Base-by-base conservation (phyloP, 257 asterid genomes). In the Eustoma russellianum region DNA sequence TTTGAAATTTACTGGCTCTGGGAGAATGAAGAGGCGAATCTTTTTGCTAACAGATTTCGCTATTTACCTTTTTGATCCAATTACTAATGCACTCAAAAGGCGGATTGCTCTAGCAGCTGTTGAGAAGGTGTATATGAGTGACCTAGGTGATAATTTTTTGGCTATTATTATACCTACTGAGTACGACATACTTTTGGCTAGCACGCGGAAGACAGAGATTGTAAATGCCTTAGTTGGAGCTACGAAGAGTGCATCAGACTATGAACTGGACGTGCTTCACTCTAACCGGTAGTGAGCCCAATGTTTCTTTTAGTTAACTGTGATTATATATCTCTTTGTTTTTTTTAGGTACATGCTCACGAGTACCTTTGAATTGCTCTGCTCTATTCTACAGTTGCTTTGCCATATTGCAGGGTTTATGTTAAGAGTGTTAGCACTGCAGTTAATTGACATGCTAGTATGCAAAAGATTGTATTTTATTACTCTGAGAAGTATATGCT, bases 71-170 rank as follows among this genome's bases (percentile, higher is more conserved):
- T 68, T 77, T 65, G 94, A 92, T 79, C 97, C 95, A 6, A 82
- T 79, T 9, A 69, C 75, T 2, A 84, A 83, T 63, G 68, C 79
- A 38, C 94, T 92, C 61, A 88, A 81, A 76, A 73, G 98, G 75
- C 79, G 98, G 78, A 81, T 92, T 66, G 81, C 98, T 59, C 79
- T 84, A 44, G 93, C 98, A 12, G 96, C 97, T 73, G 97, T 92
- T 66, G 98, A 92, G 75, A 92, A 73, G 74, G 72, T 92, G 54
- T 79, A 79, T 69, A 69, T 85, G 71, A 92, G 98, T 69, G 93
- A 87, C 69, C 76, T 79, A 50, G 78, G 78, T 62, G 97, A 88
- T 69, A 79, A 88, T 71, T 92, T 92, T 74, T 57, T 88, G 47
- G 84, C 97, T 48, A 68, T 92, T 53, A 71, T 85, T 56, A 79